A percentile compares a stretch with the other conserved stretches of the same genome.
Conservation (phyloP, 2,329 filamentous ascomycete species). For the Fusarium burgessii region DNA sequence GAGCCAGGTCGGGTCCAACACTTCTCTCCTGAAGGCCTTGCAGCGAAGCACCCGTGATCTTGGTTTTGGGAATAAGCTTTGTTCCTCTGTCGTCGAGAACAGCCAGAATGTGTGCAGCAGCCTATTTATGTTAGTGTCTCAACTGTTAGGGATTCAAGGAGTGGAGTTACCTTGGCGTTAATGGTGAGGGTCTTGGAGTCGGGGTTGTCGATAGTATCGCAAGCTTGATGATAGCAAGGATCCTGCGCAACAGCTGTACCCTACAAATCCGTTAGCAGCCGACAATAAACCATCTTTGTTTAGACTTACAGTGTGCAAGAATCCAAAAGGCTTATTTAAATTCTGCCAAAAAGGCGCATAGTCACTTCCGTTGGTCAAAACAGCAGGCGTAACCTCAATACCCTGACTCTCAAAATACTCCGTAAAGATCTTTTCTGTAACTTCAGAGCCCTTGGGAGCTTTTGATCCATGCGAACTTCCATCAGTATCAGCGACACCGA, state of each 20-base stretch:
- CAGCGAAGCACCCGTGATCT: constrained; percentile 25
- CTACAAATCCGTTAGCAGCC: background rate
- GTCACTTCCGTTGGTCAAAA: constrained; percentile 52
- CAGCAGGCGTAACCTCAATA: constrained; percentile 42
- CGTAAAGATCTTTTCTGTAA: constrained; percentile 41
- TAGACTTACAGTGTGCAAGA: constrained; percentile 33
- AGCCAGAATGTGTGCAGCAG: constrained; percentile 61
- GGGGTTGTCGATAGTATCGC: constrained; percentile 54
- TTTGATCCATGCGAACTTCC: constrained; percentile 39
- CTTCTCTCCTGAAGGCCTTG: constrained; percentile 26
- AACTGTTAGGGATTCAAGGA: fast-evolving
- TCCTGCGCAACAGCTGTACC: constrained; percentile 40
- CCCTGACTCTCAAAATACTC: constrained; percentile 50
- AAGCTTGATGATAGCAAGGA: constrained; percentile 50
- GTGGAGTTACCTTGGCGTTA: constrained; percentile 38
- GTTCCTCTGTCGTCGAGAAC: constrained; percentile 42
- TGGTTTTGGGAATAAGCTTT: constrained; percentile 44
- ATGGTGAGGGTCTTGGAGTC: constrained; percentile 49
- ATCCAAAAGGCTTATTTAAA: constrained; percentile 40
- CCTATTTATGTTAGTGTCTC: constrained; percentile 4
- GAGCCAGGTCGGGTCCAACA: constrained; percentile 33
- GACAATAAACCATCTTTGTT: too few species aligned
- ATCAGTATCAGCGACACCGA: constrained; percentile 43
- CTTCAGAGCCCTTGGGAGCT: constrained; percentile 47
- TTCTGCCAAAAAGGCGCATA: constrained; percentile 48